phyloP scores from a whole-genome alignment of 2,329 filamentous ascomycete species.

The Pseudocercospora musae region DNA sequence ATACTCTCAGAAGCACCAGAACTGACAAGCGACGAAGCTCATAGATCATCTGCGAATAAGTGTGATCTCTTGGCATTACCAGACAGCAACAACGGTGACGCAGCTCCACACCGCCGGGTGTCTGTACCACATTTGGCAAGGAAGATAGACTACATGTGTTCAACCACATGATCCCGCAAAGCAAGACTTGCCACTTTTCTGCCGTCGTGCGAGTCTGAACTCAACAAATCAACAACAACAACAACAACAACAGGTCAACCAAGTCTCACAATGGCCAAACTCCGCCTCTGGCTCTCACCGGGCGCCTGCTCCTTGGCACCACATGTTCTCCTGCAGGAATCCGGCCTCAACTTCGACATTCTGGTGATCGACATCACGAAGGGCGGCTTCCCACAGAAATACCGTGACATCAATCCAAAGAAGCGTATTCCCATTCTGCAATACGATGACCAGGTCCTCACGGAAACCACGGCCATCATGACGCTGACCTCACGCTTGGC shows the following conservation, averaged over 20 bases:
- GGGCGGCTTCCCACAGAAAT: neutral
- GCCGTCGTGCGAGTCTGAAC: neutral
- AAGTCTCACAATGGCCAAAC: neutral
- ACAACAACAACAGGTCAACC: neutral
- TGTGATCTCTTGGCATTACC: too few relatives aligned
- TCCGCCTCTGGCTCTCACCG: neutral
- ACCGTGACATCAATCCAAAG: slow-evolving; percentile 8
- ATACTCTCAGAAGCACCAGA: neutral
- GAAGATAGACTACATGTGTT: neutral
- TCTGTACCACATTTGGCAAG: neutral
- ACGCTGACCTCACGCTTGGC: neutral
- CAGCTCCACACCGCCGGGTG: neutral
- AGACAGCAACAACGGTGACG: too few relatives aligned
- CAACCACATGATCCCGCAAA: neutral
- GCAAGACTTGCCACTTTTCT: neutral
- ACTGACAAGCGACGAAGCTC: neutral
- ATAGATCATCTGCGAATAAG: neutral
- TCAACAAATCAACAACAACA: neutral
- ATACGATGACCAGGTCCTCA: slow-evolving; percentile 4
- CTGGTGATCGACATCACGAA: neutral
- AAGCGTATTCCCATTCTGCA: slow-evolving; percentile 4
- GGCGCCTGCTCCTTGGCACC: neutral
- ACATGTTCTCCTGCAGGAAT: neutral
- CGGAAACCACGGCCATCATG: slow-evolving; percentile 8
- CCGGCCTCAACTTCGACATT: slow-evolving; percentile 1